These are phyloP conservation scores for Exophiala sideris DNA, from an alignment of 2,329 filamentous ascomycete genomes.

Conservation along the genomic window DNA sequence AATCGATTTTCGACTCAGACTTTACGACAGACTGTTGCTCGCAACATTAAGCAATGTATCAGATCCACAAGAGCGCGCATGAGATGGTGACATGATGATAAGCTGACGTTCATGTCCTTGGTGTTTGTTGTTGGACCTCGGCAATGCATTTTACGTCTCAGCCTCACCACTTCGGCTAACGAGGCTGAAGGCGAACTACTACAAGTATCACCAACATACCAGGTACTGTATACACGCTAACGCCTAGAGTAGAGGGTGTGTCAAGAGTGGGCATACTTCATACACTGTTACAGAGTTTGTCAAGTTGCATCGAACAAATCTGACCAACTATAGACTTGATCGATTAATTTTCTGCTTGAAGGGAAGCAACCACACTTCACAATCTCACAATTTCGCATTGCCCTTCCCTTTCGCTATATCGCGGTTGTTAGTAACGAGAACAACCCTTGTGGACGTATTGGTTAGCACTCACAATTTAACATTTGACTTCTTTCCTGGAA, in stretches of 20 bases:
- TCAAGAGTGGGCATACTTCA: no score
- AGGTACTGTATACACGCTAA: background rate
- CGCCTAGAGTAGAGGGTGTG: background rate
- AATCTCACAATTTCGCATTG: background rate
- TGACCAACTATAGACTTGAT: no score
- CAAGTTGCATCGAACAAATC: no score
- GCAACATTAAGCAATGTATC: no score
- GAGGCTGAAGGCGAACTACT: background rate
- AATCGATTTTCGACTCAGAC: no score
- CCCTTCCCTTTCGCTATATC: background rate
- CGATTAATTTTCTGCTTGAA: no score
- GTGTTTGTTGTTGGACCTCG: background rate
- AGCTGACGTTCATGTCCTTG: background rate
- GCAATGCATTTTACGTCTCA: background rate
- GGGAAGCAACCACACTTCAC: no score
- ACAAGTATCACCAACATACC: background rate
- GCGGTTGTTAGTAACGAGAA: no score
- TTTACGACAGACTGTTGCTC: no score
- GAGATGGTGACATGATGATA: background rate
- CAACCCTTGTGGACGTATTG: no score
- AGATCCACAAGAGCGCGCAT: background rate
- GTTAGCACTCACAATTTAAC: conserved; percentile 14
- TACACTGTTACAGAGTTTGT: no score
- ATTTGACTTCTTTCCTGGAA: conserved; percentile 40
- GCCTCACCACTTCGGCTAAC: background rate